These are phyloP conservation scores for Leucogyrophana mollusca DNA, from an alignment of 768 basidiomycete genomes.

Conservation along the genomic window DNA sequence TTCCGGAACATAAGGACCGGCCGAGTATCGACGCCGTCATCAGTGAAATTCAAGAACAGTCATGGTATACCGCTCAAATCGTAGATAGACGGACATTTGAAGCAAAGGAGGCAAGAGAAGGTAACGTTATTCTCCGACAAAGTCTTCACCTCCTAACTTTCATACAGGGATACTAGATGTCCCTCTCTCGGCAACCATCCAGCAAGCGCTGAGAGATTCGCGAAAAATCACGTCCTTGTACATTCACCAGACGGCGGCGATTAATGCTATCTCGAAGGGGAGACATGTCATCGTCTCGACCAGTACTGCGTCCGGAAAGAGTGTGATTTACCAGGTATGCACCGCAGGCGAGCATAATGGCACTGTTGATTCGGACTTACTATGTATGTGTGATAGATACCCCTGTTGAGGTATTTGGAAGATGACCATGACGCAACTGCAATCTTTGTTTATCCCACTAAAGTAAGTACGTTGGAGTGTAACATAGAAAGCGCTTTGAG, in stretches of 20 bases:
- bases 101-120: conserved; percentile 50
- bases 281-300: conserved; percentile 86
- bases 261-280: conserved; percentile 55
- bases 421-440: conserved; percentile 61
- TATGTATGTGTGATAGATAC: conserved; percentile 47
- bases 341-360: neutral
- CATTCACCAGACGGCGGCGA: conserved; percentile 67
- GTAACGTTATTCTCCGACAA: conserved; percentile 27
- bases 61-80: conserved; percentile 75
- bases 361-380: neutral
- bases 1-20: conserved; percentile 49
- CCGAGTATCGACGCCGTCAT: conserved; percentile 59
- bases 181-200: conserved; percentile 57
- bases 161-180: conserved; percentile 46
- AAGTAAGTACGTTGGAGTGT: conserved; percentile 41
- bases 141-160: neutral
- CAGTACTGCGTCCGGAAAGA: conserved; percentile 88
- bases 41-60: conserved; percentile 51
- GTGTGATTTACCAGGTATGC: conserved; percentile 78
- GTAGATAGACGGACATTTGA: conserved; percentile 51
- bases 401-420: conserved; percentile 65
- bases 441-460: conserved; percentile 88
- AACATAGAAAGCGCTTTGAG: neutral
- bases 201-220: conserved; percentile 51
- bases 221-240: conserved; percentile 68